phyloP scores from a whole-genome alignment of 768 basidiomycete genomes.

The Melanogaster broomeanus region DNA sequence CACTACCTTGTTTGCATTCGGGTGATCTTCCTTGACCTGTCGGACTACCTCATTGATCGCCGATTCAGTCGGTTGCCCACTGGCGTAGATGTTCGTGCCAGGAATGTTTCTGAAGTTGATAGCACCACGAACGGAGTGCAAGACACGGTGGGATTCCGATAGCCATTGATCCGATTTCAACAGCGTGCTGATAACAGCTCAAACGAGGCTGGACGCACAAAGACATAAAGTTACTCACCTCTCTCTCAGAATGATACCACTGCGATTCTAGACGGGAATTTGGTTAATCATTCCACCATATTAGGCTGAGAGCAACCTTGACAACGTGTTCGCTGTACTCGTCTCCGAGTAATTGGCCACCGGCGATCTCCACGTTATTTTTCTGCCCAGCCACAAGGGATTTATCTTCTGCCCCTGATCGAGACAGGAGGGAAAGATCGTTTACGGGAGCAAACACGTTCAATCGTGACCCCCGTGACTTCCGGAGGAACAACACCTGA shows the following conservation, averaged over 20 bases:
- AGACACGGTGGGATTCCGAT: conserved; percentile 65
- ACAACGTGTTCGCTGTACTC: conserved; percentile 96
- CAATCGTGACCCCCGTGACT: conserved; percentile 75
- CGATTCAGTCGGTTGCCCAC: conserved; percentile 87
- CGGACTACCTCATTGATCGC: conserved; percentile 82
- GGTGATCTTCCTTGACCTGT: conserved; percentile 61
- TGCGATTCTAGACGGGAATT: conserved; percentile 66
- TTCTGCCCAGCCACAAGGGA: conserved; percentile 66
- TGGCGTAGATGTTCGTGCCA: conserved; percentile 80
- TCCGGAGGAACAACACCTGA: conserved; percentile 85
- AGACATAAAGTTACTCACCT: conserved; percentile 49
- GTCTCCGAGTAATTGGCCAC: conserved; percentile 88
- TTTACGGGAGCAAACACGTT: conserved; percentile 92
- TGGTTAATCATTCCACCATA: background rate
- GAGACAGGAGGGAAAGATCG: conserved; percentile 83
- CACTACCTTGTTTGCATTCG: conserved; percentile 61
- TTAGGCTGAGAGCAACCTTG: conserved; percentile 50
- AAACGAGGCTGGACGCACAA: background rate
- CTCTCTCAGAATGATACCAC: conserved; percentile 91
- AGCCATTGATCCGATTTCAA: conserved; percentile 95
- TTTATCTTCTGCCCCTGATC: conserved; percentile 57
- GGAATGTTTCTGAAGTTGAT: conserved; percentile 91
- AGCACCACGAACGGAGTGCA: conserved; percentile 81
- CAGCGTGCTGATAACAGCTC: conserved; percentile 54
- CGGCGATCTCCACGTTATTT: conserved; percentile 72